A percentile compares a stretch with the other conserved stretches of the same genome.
Evolutionary conservation across 106 monocot species (phyloP).

Genomic region (Dendrobium huoshanense): DNA sequence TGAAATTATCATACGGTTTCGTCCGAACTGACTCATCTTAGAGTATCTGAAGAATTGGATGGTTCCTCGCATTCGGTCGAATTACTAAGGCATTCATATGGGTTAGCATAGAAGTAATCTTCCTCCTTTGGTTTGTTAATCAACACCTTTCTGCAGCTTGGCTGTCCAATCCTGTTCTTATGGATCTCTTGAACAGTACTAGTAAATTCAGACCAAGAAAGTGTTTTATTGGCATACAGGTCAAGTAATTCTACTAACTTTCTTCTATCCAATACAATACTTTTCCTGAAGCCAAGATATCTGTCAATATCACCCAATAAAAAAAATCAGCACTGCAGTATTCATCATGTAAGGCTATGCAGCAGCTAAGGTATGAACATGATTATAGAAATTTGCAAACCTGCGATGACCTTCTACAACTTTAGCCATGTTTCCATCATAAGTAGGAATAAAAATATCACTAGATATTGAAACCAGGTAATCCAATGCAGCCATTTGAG

Average conservation of each 20-base stretch:
- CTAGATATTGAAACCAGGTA: constrained; percentile 76
- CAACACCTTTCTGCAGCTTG: constrained; percentile 29
- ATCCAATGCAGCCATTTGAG: constrained; percentile 79
- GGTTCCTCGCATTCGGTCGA: constrained; percentile 15
- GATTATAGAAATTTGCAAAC: constrained; percentile 16
- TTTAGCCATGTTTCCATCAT: constrained; percentile 85
- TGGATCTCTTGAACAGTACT: constrained; percentile 23
- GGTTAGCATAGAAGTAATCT: constrained; percentile 73
- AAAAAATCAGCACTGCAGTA: too few species aligned
- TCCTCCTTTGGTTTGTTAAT: constrained; percentile 59
- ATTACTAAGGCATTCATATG: constrained; percentile 44
- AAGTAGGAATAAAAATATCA: constrained; percentile 66
- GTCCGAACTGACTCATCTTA: not conserved
- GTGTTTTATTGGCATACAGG: constrained; percentile 36
- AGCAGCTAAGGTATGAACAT: not conserved
- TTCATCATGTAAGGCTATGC: not conserved
- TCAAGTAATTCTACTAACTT: constrained; percentile 56
- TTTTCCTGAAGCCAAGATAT: constrained; percentile 58
- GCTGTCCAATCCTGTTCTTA: constrained; percentile 32
- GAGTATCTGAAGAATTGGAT: not conserved
- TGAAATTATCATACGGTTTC: not conserved
- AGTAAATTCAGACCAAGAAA: constrained; percentile 56
- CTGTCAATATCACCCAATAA: constrained; percentile 15
- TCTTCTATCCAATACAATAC: constrained; percentile 47
- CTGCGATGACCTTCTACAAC: constrained; percentile 79